Conservation (phyloP, 805 yeast genomes). For the Pichia ethanolica region DNA sequence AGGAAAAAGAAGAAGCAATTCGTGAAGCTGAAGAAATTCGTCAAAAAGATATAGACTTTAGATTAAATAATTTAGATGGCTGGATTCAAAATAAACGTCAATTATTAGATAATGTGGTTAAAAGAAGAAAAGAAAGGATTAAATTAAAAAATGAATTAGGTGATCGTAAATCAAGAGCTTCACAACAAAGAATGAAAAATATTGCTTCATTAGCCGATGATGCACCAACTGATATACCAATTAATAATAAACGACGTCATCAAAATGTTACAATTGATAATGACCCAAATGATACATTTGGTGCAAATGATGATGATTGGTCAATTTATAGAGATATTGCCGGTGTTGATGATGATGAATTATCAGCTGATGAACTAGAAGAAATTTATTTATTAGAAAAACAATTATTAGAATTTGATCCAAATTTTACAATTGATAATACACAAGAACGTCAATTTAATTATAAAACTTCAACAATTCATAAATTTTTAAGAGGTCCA, state of each 20-base stretch:
- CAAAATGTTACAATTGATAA: constrained; percentile 68
- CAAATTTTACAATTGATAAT: constrained; percentile 78
- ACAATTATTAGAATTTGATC: constrained; percentile 73
- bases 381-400: constrained; percentile 59
- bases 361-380: constrained; percentile 65
- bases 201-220: constrained; percentile 84
- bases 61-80: constrained; percentile 60
- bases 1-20: constrained; percentile 64
- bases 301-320: constrained; percentile 96
- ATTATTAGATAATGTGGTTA: constrained; percentile 52
- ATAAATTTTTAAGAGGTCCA: constrained; percentile 86
- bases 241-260: constrained; percentile 39
- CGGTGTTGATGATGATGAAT: constrained; percentile 68
- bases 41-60: constrained; percentile 66
- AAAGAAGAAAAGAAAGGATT: constrained; percentile 55
- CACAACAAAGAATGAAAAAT: constrained; percentile 87
- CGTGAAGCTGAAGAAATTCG: constrained; percentile 53
- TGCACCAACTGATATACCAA: constrained; percentile 16
- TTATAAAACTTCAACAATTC: constrained; percentile 75
- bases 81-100: constrained; percentile 74
- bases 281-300: constrained; percentile 90
- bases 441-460: constrained; percentile 75
- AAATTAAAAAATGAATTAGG: constrained; percentile 69
- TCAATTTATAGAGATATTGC: constrained; percentile 79
- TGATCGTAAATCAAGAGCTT: constrained; percentile 85